A percentile compares a stretch with the other conserved stretches of the same genome.
Evolutionary conservation across 805 yeast species (phyloP).

Genomic region (Grigorovia humatica): DNA sequence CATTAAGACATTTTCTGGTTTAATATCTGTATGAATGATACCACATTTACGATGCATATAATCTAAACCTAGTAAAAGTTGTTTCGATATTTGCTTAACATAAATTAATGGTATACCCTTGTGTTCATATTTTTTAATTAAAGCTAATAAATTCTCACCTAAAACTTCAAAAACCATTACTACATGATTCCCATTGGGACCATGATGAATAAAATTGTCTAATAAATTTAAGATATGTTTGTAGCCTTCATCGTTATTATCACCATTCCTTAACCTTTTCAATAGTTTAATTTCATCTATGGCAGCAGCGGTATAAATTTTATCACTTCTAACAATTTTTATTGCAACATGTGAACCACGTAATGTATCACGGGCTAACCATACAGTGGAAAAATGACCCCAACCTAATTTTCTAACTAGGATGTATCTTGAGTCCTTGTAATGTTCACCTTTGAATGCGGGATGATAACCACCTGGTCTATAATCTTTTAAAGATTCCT

Average conservation of each 20-base stretch:
- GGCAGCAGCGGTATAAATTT: conserved; percentile 88
- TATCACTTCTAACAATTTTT: conserved; percentile 86
- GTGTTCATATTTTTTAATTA: conserved; percentile 68
- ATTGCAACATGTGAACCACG: conserved; percentile 74
- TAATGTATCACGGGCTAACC: conserved; percentile 62
- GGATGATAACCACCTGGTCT: conserved; percentile 95
- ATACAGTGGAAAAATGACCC: conserved; percentile 97
- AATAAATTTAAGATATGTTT: conserved; percentile 67
- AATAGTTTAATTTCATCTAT: conserved; percentile 82
- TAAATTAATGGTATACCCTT: conserved; percentile 68
- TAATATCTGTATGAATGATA: conserved; percentile 65
- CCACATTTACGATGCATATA: conserved; percentile 58
- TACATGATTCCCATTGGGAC: conserved; percentile 87
- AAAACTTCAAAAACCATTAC: conserved; percentile 97
- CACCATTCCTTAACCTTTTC: conserved; percentile 35
- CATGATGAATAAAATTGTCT: conserved; percentile 77
- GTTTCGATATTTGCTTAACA: conserved; percentile 76
- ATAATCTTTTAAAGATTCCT: conserved; percentile 80
- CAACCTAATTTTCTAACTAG: conserved; percentile 89
- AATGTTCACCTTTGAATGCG: conserved; percentile 76
- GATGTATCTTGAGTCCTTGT: conserved; percentile 64
- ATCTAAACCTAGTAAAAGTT: conserved; percentile 56
- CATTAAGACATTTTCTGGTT: conserved; percentile 69
- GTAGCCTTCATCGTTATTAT: conserved; percentile 56
- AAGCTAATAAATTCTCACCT: conserved; percentile 84